Evolutionary conservation across 23 red algal genomes (phyloP), one percentile per base, ranked within the genome.

Genomic region (Gracilaria gracilis): DNA sequence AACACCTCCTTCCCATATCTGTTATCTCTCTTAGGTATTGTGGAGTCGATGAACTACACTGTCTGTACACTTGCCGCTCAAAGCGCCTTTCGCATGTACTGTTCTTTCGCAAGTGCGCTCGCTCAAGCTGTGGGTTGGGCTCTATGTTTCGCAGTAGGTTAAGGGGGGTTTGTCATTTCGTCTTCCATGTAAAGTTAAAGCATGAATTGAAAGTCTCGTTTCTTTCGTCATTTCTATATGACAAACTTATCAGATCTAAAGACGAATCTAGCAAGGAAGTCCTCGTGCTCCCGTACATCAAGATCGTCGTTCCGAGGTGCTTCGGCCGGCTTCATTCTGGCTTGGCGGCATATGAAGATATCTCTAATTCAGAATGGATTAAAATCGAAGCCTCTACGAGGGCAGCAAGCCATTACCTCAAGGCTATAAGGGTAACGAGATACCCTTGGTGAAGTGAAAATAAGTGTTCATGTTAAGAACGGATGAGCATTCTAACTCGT

Each of bases 151-250:
- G 46, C 72, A 49, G 40, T 77, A 77, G 72, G 38, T 77, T 77
- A 77, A 34, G 20, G 72, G n/a, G 72, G 72, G 72, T 49, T 77
- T 25, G 39, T 51, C 72, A 49, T 77, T 50, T 50, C 72, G 50
- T 77, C 72, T 77, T 77, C 72, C 46, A 77, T 77, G 72, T 77
- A 77, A 77, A 77, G 72, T 49, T 77, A 77, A 23, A 38, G 50
- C 72, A 17, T 77, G 72, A 77, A 77, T 73, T 50, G 40, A 27
- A 15, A 20, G 2, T 37, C 33, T 28, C 29, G 3, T 0, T 37
- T 24, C 9, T 69, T 34, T 19, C 9, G 23, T 36, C 64, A 15
- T 16, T 28, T 17, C 32, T 69, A 32, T 24, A 37, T 37, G 64
- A 19, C 29, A 69, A 20, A 3, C 4, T 13, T 0, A 24, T 37